Evolutionary conservation across 495 filamentous ascomycete genomes (phyloP).

Genomic region (Astrocystis sublimbata): DNA sequence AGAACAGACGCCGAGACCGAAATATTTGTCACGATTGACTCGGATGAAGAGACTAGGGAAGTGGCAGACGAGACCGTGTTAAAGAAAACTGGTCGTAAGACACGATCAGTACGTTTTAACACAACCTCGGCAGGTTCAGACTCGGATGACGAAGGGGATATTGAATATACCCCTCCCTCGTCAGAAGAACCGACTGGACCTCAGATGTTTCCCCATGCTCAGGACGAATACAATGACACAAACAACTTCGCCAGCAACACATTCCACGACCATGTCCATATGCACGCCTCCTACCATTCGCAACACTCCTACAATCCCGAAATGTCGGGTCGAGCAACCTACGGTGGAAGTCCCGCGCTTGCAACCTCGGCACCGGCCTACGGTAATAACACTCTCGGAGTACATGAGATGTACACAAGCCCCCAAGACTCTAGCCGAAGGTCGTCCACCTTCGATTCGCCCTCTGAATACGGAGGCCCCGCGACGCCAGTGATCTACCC

Average conservation of each 20-base stretch:
- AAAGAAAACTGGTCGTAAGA: too few relatives aligned
- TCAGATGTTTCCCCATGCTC: conserved; percentile 25
- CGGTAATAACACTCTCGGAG: conserved; percentile 25
- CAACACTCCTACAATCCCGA: conserved; percentile 31
- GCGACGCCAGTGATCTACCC: conserved; percentile 35
- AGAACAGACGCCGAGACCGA: conserved; percentile 38
- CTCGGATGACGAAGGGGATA: conserved; percentile 35
- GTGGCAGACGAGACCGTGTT: too few relatives aligned
- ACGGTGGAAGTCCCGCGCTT: conserved; percentile 33
- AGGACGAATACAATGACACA: conserved; percentile 33
- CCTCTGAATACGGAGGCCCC: conserved; percentile 36
- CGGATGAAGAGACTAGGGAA: conserved; percentile 25
- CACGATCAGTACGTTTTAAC: too few relatives aligned
- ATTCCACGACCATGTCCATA: conserved; percentile 35
- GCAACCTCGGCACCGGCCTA: conserved; percentile 28
- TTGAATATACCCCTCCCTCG: conserved; percentile 29
- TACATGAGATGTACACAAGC: conserved; percentile 40
- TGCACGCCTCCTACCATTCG: conserved; percentile 30
- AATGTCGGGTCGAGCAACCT: conserved; percentile 35
- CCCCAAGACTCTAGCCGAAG: conserved; percentile 38
- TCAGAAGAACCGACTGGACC: conserved; percentile 26
- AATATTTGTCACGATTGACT: conserved; percentile 42
- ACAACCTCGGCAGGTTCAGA: too few relatives aligned
- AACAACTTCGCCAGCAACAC: conserved; percentile 29
- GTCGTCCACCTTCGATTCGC: conserved; percentile 36